Evolutionary conservation across 306 rosid genomes (phyloP), one percentile per base, ranked within the genome.

Genomic region (Inga oerstediana): DNA sequence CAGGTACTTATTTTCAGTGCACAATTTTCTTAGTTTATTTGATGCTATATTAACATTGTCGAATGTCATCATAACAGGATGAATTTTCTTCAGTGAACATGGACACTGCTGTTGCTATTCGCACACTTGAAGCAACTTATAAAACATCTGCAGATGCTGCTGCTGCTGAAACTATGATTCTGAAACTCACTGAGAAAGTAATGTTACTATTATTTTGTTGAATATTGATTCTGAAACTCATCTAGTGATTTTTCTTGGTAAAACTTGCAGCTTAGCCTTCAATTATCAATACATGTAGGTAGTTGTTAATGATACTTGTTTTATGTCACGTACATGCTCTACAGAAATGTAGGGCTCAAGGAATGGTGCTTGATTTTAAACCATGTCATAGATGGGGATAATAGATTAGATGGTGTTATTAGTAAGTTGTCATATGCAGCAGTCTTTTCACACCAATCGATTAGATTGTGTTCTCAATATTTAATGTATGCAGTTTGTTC

Each of bases 61-160:
- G 54, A 59, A 74, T 56, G 46, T 76, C 61, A 30, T 83, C 58
- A 10, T 88, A 76, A 83, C 90, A 97, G 99, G 99, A 97, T 37
- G 98, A 94, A 83, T 94, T 94, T 84, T 94, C 99, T 81, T 83
- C 99, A 0, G 99, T 97, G 81, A 97, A 97, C 86, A 97, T 97
- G 99, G 99, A 97, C 85, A 97, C 99, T 34, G 98, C 99, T 72
- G 99, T 97, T 78, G 99, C 99, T 51, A 97, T 97, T 79, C 97
- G 98, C 74, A 97, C 99, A 59, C 97, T 97, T 72, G 98, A 97
- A 90, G 98, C 99, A 44, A 97, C 99, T 56, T 97, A 91, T 80
- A 94, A 94, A 87, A 86, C 99, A 84, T 97, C 99, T 34, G 94
- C 94, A 34, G 99, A 94, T 86, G 98, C 99, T 68, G 93, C 90